A percentile compares a stretch with the other conserved stretches of the same genome.
Evolutionary conservation across 805 yeast species (phyloP).

Genomic region (Blastobotrys parvus): DNA sequence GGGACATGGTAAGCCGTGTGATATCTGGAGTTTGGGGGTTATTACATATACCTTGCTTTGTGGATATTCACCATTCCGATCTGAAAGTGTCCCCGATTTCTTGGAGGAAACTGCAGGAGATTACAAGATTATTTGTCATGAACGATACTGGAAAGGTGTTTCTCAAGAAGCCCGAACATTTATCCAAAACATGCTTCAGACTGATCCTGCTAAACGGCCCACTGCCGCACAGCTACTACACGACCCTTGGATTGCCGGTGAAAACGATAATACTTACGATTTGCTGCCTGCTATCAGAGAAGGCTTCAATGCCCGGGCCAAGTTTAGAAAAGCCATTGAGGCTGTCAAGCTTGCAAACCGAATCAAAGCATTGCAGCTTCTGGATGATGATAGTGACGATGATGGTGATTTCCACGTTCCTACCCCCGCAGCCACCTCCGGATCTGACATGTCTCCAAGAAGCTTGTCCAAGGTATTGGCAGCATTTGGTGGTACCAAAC

Average conservation of each 20-base stretch:
- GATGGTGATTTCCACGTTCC: too few species aligned
- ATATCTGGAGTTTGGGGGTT: constrained; percentile 92
- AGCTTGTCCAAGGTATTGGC: constrained; percentile 2
- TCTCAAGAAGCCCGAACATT: constrained; percentile 75
- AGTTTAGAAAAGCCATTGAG: constrained; percentile 79
- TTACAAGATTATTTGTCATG: constrained; percentile 75
- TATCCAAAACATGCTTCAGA: constrained; percentile 59
- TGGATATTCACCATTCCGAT: constrained; percentile 86
- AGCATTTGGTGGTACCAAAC: constrained; percentile 2
- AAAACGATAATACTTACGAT: constrained; percentile 46
- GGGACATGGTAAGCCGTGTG: constrained; percentile 95
- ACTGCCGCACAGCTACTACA: constrained; percentile 54
- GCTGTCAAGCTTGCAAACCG: constrained; percentile 74
- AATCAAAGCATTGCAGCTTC: constrained; percentile 58
- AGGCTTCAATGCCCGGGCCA: constrained; percentile 76
- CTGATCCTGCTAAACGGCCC: constrained; percentile 60
- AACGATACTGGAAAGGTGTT: constrained; percentile 77
- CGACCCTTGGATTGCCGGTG: constrained; percentile 63
- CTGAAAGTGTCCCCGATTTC: constrained; percentile 77
- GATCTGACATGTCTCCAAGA: constrained; percentile 8
- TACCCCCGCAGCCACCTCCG: too few species aligned
- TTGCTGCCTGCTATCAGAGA: constrained; percentile 73
- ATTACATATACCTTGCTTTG: constrained; percentile 83
- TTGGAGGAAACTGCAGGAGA: constrained; percentile 68
- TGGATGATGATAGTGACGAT: constrained; percentile 38